Evolutionary conservation across 2,329 filamentous ascomycete species (phyloP), one percentile per base, ranked within the genome.

Genomic region (Colletotrichum orbiculare): DNA sequence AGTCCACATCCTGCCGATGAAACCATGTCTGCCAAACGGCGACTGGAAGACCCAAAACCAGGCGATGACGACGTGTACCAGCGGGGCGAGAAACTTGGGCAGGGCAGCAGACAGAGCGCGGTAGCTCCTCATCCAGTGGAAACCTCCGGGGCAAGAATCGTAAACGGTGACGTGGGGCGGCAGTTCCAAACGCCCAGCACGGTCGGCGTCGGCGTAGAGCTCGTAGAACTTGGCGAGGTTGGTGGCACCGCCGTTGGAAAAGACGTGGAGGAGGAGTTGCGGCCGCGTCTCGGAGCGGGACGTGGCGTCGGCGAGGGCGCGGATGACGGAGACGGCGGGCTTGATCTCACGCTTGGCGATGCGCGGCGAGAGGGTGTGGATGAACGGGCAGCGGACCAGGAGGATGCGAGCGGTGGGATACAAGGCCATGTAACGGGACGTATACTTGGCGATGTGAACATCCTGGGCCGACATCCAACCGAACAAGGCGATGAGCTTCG

Each of bases 401-500:
- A 87, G 74, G 55, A 87, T 80, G 38, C 74, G 72, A 4, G 83
- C 76, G 6, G 72, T 71, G 2, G 83, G 83, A 71, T 81, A 85
- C 15, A 79, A 70, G 6, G 69, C 62, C 66, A 81, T 81, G 71
- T 86, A 81, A 34, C 75, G 74, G 4, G 76, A 69, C 35, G 83
- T 76, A 71, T 86, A 87, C 69, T 87, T 87, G 68, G 78, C 77
- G 48, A 86, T 80, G 70, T 86, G 83, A 7, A 72, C 71, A 43
- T 84, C 79, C n/a, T 72, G 77, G 9, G 84, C 83, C 48, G 78
- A 80, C 78, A 85, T 83, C 84, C 85, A 87, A 8, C 79, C 75
- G 41, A 80, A 77, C 41, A 86, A 53, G 33, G 85, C 67, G 60
- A 86, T 77, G 41, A 86, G 77, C 57, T 79, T 79, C 11, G 84